These are phyloP conservation scores for Aeminium ludgeri DNA, from an alignment of 495 filamentous ascomycete species.

Conservation along the genomic window DNA sequence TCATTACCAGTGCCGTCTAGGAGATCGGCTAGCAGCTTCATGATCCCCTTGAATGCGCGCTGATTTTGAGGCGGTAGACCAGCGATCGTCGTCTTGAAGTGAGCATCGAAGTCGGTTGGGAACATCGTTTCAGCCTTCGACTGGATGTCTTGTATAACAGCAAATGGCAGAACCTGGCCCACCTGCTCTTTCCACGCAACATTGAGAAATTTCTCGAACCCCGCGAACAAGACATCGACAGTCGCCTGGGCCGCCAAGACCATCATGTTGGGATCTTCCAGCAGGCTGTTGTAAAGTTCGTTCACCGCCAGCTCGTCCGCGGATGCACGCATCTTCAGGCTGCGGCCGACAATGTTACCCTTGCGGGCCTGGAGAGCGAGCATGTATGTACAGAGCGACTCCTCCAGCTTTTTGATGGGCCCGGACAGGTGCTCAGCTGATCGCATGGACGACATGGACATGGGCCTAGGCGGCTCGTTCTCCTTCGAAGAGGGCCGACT, in stretches of 20 bases:
- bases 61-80: conserved; percentile 87
- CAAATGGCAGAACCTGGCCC: conserved; percentile 55
- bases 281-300: conserved; percentile 73
- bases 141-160: conserved; percentile 52
- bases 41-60: conserved; percentile 65
- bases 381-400: conserved; percentile 72
- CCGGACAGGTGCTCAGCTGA: conserved; percentile 27
- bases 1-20: conserved; percentile 91
- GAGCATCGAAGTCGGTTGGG: conserved; percentile 67
- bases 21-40: conserved; percentile 72
- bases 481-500: conserved; percentile 13
- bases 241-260: conserved; percentile 58
- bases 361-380: conserved; percentile 66
- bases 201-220: conserved; percentile 85
- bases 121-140: conserved; percentile 55
- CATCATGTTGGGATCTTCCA: conserved; percentile 62
- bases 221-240: conserved; percentile 78
- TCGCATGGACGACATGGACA: conserved; percentile 13
- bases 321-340: conserved; percentile 48
- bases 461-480: conserved; percentile 17
- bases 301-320: conserved; percentile 70
- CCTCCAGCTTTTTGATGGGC: conserved; percentile 54
- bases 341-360: conserved; percentile 66
- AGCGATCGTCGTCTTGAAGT: conserved; percentile 55
- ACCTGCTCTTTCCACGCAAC: conserved; percentile 81